Conservation (phyloP, 345 rosid genomes). For the Syzygium jambos region DNA sequence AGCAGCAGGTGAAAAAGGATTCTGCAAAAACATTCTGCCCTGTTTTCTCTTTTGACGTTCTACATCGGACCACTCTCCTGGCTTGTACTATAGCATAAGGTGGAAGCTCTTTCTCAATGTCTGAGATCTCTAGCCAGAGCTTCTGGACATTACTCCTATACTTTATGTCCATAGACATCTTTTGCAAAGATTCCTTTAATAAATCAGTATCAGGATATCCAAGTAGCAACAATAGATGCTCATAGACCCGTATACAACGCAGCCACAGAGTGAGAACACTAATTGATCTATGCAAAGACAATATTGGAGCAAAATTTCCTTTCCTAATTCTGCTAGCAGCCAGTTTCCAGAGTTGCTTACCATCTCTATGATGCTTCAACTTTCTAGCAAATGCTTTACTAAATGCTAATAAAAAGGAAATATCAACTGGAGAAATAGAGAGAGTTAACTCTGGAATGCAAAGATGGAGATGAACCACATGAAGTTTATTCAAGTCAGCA, state of each 20-base stretch:
- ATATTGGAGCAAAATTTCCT: slow-evolving; percentile 41
- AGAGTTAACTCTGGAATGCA: slow-evolving; percentile 43
- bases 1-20: slow-evolving; percentile 5
- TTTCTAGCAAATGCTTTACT: slow-evolving; percentile 31
- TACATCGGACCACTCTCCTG: slow-evolving; percentile 64
- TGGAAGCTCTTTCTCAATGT: slow-evolving; percentile 62
- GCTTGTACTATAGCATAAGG: slow-evolving; percentile 79
- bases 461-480: slow-evolving; percentile 33
- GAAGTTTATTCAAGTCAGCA: slow-evolving; percentile 40
- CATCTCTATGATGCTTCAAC: slow-evolving; percentile 40
- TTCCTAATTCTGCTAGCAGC: slow-evolving; percentile 61
- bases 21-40: slow-evolving; percentile 18
- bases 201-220: slow-evolving; percentile 43
- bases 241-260: slow-evolving; percentile 57
- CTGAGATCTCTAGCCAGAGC: slow-evolving; percentile 47
- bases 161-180: slow-evolving; percentile 34
- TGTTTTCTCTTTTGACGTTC: slow-evolving; percentile 24
- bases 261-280: slow-evolving; percentile 51
- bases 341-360: slow-evolving; percentile 70
- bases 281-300: slow-evolving; percentile 46
- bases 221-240: slow-evolving; percentile 39
- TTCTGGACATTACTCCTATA: slow-evolving; percentile 34
- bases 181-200: slow-evolving; percentile 28
- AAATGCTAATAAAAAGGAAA: slow-evolving; percentile 40
- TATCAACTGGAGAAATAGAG: slow-evolving; percentile 48